These are phyloP conservation scores for Agrocybe praecox DNA, from an alignment of 768 basidiomycete species.

Conservation along the genomic window DNA sequence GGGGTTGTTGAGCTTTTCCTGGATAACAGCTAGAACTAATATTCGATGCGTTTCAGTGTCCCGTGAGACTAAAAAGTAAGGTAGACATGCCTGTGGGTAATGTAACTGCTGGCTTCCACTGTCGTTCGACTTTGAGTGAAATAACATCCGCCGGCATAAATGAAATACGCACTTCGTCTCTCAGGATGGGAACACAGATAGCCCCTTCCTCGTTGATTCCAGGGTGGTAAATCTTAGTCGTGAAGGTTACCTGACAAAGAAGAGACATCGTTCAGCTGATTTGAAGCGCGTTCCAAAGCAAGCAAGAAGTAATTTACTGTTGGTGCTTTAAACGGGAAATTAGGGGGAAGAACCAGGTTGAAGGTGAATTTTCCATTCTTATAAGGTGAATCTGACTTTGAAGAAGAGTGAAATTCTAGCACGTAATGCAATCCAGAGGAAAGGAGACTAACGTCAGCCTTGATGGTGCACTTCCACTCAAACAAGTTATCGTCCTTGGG, in stretches of 20 bases:
- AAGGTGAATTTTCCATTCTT: slow-evolving; percentile 82
- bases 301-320: slow-evolving; percentile 44
- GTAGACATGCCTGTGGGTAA: slow-evolving; percentile 62
- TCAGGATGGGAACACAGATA: slow-evolving; percentile 82
- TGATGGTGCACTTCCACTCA: slow-evolving; percentile 77
- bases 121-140: slow-evolving; percentile 8
- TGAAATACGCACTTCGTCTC: slow-evolving; percentile 68
- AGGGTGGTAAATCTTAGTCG: slow-evolving; percentile 88
- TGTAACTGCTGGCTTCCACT: slow-evolving; percentile 89
- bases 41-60: slow-evolving; percentile 7
- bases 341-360: slow-evolving; percentile 69
- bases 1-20: slow-evolving; percentile 88
- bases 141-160: slow-evolving; percentile 7
- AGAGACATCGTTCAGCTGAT: background rate
- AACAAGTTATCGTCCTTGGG: slow-evolving; percentile 73
- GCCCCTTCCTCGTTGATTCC: slow-evolving; percentile 89
- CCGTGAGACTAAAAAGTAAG: background rate
- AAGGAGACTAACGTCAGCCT: slow-evolving; percentile 60
- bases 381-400: slow-evolving; percentile 78
- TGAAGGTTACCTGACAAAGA: slow-evolving; percentile 69
- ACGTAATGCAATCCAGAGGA: background rate
- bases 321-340: slow-evolving; percentile 89
- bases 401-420: background rate
- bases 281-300: slow-evolving; percentile 3
- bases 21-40: slow-evolving; percentile 72